phyloP scores from a whole-genome alignment of 352 stramenopile species.

The Phytophthora vignae region DNA sequence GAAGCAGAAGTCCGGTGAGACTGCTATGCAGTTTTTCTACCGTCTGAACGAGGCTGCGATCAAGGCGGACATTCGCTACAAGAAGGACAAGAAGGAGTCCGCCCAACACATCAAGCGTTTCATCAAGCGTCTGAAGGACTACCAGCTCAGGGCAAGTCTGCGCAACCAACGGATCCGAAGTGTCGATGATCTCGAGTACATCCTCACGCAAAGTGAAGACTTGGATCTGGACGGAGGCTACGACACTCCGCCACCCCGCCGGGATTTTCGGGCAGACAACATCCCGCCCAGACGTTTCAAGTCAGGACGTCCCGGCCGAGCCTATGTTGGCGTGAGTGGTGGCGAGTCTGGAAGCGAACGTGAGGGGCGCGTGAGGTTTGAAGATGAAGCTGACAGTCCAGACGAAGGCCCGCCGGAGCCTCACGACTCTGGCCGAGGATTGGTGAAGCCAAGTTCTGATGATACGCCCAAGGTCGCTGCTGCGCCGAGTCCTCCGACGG shows the following conservation, averaged over 20 bases:
- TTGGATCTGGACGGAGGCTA: neutral
- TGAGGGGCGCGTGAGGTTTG: neutral
- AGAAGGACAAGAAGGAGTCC: neutral
- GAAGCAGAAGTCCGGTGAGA: slow-evolving; percentile 4
- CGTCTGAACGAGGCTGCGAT: slow-evolving; percentile 1
- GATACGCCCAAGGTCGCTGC: neutral
- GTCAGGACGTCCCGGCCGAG: neutral
- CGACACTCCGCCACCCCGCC: neutral
- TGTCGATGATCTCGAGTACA: neutral
- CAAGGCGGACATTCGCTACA: neutral
- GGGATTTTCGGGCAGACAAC: neutral
- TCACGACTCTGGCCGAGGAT: neutral
- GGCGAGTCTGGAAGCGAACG: neutral
- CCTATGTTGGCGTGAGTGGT: neutral
- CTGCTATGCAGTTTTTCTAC: slow-evolving; percentile 3
- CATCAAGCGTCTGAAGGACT: neutral
- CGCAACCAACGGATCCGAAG: neutral
- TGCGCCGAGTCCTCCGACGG: neutral
- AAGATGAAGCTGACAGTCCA: neutral
- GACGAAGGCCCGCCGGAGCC: neutral
- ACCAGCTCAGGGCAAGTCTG: neutral
- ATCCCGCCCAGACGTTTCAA: neutral
- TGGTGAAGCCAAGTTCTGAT: neutral
- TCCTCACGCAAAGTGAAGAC: neutral
- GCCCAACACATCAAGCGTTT: slow-evolving; percentile 6